Evolutionary conservation across 2,329 filamentous ascomycete genomes (phyloP), one percentile per base, ranked within the genome.

Genomic region (Xylaria multiplex): DNA sequence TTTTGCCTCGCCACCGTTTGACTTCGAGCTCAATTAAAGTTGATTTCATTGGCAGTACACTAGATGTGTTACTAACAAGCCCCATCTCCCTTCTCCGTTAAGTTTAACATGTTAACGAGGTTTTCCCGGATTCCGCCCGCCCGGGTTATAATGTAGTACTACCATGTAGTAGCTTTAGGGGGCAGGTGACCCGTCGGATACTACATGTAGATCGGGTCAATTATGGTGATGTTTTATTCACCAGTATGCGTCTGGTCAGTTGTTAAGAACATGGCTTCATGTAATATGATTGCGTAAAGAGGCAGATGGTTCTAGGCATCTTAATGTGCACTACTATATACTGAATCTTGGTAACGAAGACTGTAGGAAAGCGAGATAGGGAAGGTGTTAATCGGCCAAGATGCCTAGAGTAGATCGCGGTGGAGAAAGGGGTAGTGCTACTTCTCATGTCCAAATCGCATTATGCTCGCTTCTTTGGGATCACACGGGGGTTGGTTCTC

Each of bases 351-450:
- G 37, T 3, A 14, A 40, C 37, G 37, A 40, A 14, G 9, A 40
- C 9, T 48, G 19, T 13, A 8, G 16, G 22, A 13, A 6, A 49
- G 3, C 22, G 9, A 19, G 27, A 52, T 52, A 9, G n/a, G 48
- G 48, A 52, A 52, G 48, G 48, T 52, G 48, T 35, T 35, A 52
- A 19, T 52, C 27, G 48, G 16, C 27, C 16, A n/a, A 52, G 27
- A 9, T 2, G 14, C n/a, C n/a, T 16, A 16, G 16, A 19, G 16
- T 16, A 35, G 7, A 35, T 52, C 48, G n/a, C 7, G 11, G 48
- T 52, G 27, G 24, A 32, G 27, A 52, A 52, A 52, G n/a, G 30
- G 11, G 16, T 6, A 52, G 6, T 27, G 32, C 27, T 5, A n/a
- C 32, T 19, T 22, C 5, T 6, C 30, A 49, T 8, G 1, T 27